Conservation (phyloP, 805 yeast genomes). For the Starmerella khaoyaiensis region DNA sequence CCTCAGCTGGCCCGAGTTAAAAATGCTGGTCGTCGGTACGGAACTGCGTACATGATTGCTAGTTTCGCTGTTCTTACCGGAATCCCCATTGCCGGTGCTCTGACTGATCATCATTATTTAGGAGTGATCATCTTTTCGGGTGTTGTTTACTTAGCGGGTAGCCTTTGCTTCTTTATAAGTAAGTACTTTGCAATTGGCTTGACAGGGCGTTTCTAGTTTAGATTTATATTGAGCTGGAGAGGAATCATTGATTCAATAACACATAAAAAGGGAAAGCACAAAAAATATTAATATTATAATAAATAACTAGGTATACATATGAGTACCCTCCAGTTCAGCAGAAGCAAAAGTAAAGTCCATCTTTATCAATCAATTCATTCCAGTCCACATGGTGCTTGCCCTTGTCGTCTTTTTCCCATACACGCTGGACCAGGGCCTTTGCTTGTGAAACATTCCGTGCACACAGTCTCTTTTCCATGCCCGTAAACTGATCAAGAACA, state of each 20-base stretch:
- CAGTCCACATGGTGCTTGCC: conserved; percentile 61
- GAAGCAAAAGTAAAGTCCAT: conserved; percentile 70
- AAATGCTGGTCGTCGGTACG: conserved; percentile 57
- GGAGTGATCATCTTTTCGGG: conserved; percentile 29
- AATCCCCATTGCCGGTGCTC: conserved; percentile 30
- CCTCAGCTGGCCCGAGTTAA: conserved; percentile 49
- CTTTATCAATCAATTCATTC: conserved; percentile 48
- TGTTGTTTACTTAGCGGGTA: conserved; percentile 23
- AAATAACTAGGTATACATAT: neutral
- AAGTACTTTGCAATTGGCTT: conserved; percentile 23
- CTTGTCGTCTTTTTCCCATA: conserved; percentile 32
- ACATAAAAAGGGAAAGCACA: neutral
- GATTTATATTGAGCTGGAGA: neutral
- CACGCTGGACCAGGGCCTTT: conserved; percentile 31
- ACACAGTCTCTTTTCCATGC: conserved; percentile 47
- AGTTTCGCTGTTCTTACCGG: conserved; percentile 30
- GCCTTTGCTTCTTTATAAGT: conserved; percentile 22
- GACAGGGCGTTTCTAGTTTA: conserved; percentile 13
- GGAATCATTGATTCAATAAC: neutral
- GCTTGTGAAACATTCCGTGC: conserved; percentile 49
- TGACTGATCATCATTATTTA: conserved; percentile 22
- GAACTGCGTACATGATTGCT: conserved; percentile 44
- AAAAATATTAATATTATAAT: neutral
- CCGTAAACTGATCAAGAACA: conserved; percentile 42
- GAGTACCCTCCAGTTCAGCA: conserved; percentile 41